phyloP scores from a whole-genome alignment of 169 alveolate species.

The Cryptosporidium xiaoi region DNA sequence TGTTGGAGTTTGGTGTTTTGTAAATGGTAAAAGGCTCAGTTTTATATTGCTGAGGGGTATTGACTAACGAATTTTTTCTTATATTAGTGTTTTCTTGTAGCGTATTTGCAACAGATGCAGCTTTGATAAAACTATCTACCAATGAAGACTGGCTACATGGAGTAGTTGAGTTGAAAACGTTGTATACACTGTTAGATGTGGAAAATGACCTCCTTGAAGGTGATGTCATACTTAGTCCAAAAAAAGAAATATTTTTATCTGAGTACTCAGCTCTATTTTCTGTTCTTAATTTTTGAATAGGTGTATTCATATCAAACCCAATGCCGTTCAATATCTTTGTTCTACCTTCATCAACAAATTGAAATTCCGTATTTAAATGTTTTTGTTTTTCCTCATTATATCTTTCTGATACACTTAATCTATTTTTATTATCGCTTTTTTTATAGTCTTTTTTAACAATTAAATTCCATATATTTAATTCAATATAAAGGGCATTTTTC shows the following conservation, averaged over 20 bases:
- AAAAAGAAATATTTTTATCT: slow-evolving; percentile 17
- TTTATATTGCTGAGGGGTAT: slow-evolving; percentile 2
- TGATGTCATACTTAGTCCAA: slow-evolving; percentile 40
- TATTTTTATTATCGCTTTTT: background rate
- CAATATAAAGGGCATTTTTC: slow-evolving; percentile 20
- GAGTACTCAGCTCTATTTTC: background rate
- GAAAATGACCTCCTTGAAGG: slow-evolving; percentile 10
- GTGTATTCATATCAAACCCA: background rate
- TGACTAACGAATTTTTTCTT: background rate
- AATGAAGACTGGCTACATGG: slow-evolving; percentile 20
- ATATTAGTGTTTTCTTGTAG: background rate
- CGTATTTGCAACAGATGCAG: slow-evolving; percentile 30
- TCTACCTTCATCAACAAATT: background rate
- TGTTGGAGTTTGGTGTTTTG: too few relatives aligned
- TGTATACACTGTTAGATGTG: background rate
- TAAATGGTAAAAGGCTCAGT: too few relatives aligned
- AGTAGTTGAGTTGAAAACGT: background rate
- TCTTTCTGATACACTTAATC: slow-evolving; percentile 14
- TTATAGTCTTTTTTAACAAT: background rate
- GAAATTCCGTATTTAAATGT: background rate
- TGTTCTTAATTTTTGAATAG: background rate
- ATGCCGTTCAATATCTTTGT: background rate
- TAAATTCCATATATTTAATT: slow-evolving; percentile 5
- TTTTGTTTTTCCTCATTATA: slow-evolving; percentile 30
- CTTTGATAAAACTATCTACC: slow-evolving; percentile 45